These are phyloP conservation scores for Apiospora koreana DNA, from an alignment of 2,329 filamentous ascomycete species.

Conservation along the genomic window DNA sequence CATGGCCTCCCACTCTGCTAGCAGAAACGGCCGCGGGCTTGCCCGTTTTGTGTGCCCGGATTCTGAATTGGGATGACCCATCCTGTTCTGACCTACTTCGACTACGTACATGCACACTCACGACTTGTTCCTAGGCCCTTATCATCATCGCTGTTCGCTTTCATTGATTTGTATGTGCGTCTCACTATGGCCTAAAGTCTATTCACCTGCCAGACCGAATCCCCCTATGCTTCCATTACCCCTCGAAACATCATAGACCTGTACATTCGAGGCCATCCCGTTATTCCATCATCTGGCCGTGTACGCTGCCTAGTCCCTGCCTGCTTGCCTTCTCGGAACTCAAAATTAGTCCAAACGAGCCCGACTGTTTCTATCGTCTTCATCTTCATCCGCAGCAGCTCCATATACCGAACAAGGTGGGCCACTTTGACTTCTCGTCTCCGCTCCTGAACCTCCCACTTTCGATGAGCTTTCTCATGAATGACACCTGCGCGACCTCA, in stretches of 20 bases:
- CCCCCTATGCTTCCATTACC: conserved; percentile 4
- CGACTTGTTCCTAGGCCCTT: neutral
- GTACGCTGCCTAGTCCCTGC: neutral
- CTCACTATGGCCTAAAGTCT: conserved; percentile 4
- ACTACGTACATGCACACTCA: neutral
- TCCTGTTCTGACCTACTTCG: neutral
- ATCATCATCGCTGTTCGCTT: neutral
- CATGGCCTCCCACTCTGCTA: neutral
- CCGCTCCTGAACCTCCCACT: neutral
- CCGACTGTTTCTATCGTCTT: too few species aligned
- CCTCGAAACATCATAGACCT: conserved; percentile 10
- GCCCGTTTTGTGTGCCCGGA: neutral
- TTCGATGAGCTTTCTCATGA: neutral
- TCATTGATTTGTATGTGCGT: neutral
- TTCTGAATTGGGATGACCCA: neutral
- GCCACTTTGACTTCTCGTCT: neutral
- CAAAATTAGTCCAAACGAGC: neutral
- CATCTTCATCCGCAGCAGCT: neutral
- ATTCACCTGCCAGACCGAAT: neutral
- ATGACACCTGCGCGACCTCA: neutral
- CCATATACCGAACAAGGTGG: neutral
- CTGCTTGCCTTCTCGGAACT: neutral
- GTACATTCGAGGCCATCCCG: neutral
- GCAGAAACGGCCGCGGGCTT: neutral
- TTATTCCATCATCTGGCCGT: neutral